These are phyloP conservation scores for Globisporangium polare DNA, from an alignment of 352 stramenopile species.

Conservation along the genomic window DNA sequence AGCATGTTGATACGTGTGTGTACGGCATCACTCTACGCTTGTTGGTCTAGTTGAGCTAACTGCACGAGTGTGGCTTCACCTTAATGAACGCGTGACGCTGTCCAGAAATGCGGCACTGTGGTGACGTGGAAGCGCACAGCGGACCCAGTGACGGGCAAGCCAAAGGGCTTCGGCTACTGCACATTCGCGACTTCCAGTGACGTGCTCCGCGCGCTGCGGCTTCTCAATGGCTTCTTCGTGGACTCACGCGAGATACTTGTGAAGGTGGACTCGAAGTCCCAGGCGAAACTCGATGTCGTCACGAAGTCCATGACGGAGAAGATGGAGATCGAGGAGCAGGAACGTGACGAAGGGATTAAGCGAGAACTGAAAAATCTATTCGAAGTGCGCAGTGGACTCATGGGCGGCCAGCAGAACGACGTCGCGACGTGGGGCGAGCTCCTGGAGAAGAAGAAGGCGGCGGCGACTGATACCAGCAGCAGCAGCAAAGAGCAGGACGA, in stretches of 20 bases:
- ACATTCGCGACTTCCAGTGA: slow-evolving; percentile 30
- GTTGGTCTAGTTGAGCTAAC: not conserved
- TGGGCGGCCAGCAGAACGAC: slow-evolving; percentile 35
- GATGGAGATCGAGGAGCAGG: slow-evolving; percentile 21
- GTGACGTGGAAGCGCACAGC: slow-evolving; percentile 42
- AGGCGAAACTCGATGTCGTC: slow-evolving; percentile 32
- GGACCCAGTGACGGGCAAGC: slow-evolving; percentile 38
- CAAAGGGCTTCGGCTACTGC: slow-evolving; percentile 47
- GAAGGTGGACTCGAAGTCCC: slow-evolving; percentile 34
- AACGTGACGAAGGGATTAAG: slow-evolving; percentile 22
- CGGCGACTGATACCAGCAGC: not conserved
- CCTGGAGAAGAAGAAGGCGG: slow-evolving; percentile 12
- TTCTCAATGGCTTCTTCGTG: slow-evolving; percentile 40
- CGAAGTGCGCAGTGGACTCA: slow-evolving; percentile 28
- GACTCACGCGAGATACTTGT: slow-evolving; percentile 41
- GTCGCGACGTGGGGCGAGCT: slow-evolving; percentile 29
- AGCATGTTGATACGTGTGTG: too few relatives aligned
- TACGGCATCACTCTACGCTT: not conserved
- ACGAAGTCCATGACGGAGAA: slow-evolving; percentile 19
- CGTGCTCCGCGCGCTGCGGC: slow-evolving; percentile 36
- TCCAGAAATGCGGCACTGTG: slow-evolving; percentile 36
- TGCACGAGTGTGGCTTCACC: not conserved
- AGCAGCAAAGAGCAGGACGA: not conserved
- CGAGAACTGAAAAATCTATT: slow-evolving; percentile 23
- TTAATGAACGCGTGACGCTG: not conserved